Base-by-base conservation (phyloP, 805 yeast species). In the Isabelozyma heimii region DNA sequence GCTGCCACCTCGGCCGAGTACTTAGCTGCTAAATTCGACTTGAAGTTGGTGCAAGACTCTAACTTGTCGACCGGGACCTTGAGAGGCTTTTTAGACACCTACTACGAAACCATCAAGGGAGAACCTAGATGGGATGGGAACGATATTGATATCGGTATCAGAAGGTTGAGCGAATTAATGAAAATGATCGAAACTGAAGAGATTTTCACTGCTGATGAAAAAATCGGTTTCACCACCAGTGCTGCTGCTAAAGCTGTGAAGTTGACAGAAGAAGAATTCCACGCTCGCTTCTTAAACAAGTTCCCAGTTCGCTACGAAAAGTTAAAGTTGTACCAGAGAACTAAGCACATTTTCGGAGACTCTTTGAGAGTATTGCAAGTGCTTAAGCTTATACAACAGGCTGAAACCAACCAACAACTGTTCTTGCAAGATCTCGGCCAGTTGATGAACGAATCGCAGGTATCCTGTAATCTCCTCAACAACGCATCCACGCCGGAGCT, bases 1-100 rank as follows among this genome's bases (percentile, higher is more conserved):
- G 85, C 82, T 39, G 82, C 85, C 1, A 68, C 84, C n/a, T 87
- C 88, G 4, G 83, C 89, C 0, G 81, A 79, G 43, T 64, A 81
- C 10, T 63, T 85, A 51, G 88, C 86, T 8, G 59, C 69, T 35
- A 70, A 70, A 52, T 73, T 76, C 43, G 76, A 73, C 10, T 62
- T 82, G 44, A 54, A 56, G 1, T 63, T 80, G 35, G 69, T 63
- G 6, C 72, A 66, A 44, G 81, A 78, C 52, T 82, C 84, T 1
- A 80, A 80, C 51, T 70, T 83, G 30, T 63, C 66, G 24, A 77
- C 79, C 27, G 87, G 88, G 7, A 83, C 86, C 33, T 70, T 85
- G 52, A 70, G 86, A 50, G 89, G 86, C n/a, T 80, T 83, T 17
- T 66, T 83, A 69, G 84, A 83, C 46, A 73, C 76, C 4, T 77